phyloP scores from a whole-genome alignment of 1,284 basidiomycete species.

The Boletus sp. region DNA sequence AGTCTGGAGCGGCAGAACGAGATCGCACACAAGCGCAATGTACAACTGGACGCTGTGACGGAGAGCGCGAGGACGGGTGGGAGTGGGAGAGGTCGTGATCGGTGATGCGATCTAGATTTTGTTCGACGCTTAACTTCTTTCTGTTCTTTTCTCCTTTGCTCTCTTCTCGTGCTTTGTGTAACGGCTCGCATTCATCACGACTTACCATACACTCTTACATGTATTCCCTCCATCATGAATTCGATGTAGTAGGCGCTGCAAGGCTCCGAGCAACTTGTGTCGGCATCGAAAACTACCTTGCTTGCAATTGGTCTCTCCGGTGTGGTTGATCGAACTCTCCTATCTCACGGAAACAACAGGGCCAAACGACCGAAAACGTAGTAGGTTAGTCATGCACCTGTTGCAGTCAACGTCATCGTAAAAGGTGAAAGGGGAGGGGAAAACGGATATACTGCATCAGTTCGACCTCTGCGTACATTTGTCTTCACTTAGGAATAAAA shows the following conservation, averaged over 20 bases:
- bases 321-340: too few relatives aligned
- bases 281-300: too few relatives aligned
- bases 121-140: not conserved
- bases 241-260: not conserved
- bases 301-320: too few relatives aligned
- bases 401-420: too few relatives aligned
- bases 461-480: too few relatives aligned
- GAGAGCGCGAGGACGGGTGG: constrained; percentile 40
- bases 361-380: too few relatives aligned
- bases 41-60: constrained; percentile 65
- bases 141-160: not conserved
- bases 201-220: constrained; percentile 11
- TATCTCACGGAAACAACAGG: too few relatives aligned
- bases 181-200: not conserved
- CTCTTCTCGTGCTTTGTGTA: constrained; percentile 1
- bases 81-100: constrained; percentile 21
- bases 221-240: constrained; percentile 1
- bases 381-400: too few relatives aligned
- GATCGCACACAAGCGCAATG: constrained; percentile 63
- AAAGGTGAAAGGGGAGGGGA: too few relatives aligned
- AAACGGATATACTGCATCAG: too few relatives aligned
- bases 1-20: constrained; percentile 69
- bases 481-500: too few relatives aligned
- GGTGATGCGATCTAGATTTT: constrained; percentile 17
- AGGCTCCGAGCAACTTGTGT: not conserved